Percentiles rank a stretch among this genome's conserved stretches.
Conservation (phyloP, 306 rosid genomes). For the Quercus variabilis region DNA sequence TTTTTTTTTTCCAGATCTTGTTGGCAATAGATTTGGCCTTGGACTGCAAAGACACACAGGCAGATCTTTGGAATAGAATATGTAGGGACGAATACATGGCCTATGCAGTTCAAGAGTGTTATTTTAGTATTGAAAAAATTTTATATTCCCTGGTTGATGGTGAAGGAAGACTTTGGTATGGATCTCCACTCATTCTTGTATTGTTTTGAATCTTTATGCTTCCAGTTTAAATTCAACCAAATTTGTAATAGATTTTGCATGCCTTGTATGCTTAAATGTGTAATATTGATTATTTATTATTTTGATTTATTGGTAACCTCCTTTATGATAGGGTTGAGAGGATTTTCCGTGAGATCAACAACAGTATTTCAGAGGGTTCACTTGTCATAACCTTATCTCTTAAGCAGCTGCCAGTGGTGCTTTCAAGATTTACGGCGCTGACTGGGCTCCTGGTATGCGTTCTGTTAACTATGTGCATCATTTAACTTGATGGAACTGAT, state of each 20-base stretch:
- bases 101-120: slow-evolving; percentile 92
- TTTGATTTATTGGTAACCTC: slow-evolving; percentile 4
- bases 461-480: slow-evolving; percentile 9
- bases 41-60: slow-evolving; percentile 89
- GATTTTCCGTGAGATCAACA: slow-evolving; percentile 79
- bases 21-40: slow-evolving; percentile 89
- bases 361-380: slow-evolving; percentile 63
- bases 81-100: slow-evolving; percentile 90
- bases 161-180: slow-evolving; percentile 92
- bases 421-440: slow-evolving; percentile 80
- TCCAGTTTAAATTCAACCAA: not conserved
- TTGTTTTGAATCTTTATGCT: not conserved
- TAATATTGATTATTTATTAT: slow-evolving; percentile 3
- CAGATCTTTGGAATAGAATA: slow-evolving; percentile 88
- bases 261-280: not conserved
- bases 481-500: not conserved
- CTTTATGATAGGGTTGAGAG: slow-evolving; percentile 71
- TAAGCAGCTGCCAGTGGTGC: slow-evolving; percentile 66
- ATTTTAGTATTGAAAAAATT: slow-evolving; percentile 74
- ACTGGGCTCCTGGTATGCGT: slow-evolving; percentile 88
- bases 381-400: slow-evolving; percentile 70
- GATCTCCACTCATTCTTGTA: slow-evolving; percentile 11
- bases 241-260: not conserved
- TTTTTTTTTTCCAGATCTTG: slow-evolving; percentile 53
- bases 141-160: slow-evolving; percentile 72